Conservation (phyloP, 306 rosid genomes). For the Gleditsia sinensis region DNA sequence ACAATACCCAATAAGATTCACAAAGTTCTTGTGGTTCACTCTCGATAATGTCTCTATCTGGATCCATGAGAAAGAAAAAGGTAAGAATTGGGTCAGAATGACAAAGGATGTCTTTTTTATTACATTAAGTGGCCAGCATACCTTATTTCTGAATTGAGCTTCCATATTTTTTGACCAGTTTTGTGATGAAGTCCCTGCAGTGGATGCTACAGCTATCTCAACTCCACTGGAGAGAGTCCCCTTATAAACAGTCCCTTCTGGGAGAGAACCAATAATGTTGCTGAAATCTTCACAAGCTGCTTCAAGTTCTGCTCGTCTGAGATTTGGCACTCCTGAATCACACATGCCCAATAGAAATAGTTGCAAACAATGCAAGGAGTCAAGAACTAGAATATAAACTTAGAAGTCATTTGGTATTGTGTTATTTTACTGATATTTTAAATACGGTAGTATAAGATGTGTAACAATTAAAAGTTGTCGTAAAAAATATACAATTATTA, state of each 20-base stretch:
- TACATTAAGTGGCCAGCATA: slow-evolving; percentile 32
- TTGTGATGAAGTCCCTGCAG: slow-evolving; percentile 49
- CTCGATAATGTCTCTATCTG: slow-evolving; percentile 77
- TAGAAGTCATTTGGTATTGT: too few species aligned
- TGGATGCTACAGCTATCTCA: slow-evolving; percentile 84
- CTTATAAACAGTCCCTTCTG: slow-evolving; percentile 73
- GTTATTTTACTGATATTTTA: too few species aligned
- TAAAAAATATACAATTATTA: too few species aligned
- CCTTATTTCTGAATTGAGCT: slow-evolving; percentile 77
- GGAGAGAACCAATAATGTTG: slow-evolving; percentile 68
- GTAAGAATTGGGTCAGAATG: slow-evolving; percentile 18
- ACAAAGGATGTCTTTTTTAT: background rate
- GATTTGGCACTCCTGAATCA: slow-evolving; percentile 84
- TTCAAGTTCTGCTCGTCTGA: slow-evolving; percentile 66
- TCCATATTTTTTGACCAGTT: slow-evolving; percentile 75
- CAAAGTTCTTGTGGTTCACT: slow-evolving; percentile 90
- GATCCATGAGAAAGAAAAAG: slow-evolving; percentile 20
- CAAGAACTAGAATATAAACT: background rate
- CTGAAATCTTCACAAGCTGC: slow-evolving; percentile 98
- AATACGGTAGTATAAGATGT: too few species aligned
- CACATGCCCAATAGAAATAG: slow-evolving; percentile 1
- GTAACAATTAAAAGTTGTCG: too few species aligned
- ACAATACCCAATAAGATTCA: slow-evolving; percentile 84
- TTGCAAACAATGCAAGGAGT: background rate
- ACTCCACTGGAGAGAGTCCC: slow-evolving; percentile 96